phyloP scores from a whole-genome alignment of 78 protist genomes.

The Speleostelium caveatum region DNA sequence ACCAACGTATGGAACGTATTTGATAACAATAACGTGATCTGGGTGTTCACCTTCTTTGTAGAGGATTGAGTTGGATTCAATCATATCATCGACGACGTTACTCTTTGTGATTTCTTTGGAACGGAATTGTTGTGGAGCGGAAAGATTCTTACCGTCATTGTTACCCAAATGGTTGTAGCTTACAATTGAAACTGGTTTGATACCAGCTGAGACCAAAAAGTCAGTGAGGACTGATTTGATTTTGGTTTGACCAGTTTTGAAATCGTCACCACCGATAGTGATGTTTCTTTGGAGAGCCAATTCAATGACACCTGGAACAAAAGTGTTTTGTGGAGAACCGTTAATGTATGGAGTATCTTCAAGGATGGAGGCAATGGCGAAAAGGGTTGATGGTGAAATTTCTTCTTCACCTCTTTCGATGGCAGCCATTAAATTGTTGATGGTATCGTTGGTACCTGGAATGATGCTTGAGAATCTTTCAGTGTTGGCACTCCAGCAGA shows the following conservation, averaged over 20 bases:
- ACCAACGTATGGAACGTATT: conserved; percentile 99
- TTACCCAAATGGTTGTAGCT: conserved; percentile 99
- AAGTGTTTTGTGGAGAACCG: conserved; percentile 99
- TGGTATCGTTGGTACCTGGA: conserved; percentile 96
- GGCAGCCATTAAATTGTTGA: conserved; percentile 90
- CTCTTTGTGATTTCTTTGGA: conserved; percentile 99
- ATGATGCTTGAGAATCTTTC: conserved; percentile 96
- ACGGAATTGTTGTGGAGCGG: conserved; percentile 97
- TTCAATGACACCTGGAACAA: conserved; percentile 98
- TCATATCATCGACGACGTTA: conserved; percentile 99
- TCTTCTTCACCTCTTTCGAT: conserved; percentile 85
- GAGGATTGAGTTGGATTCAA: conserved; percentile 94
- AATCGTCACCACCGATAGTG: conserved; percentile 99
- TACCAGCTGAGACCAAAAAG: conserved; percentile 98
- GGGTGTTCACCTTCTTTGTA: conserved; percentile 97
- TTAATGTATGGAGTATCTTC: conserved; percentile 97
- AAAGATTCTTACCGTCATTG: conserved; percentile 99
- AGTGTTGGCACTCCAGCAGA: conserved; percentile 99
- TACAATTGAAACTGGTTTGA: conserved; percentile 96
- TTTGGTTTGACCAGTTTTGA: conserved; percentile 99
- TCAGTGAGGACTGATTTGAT: conserved; percentile 99
- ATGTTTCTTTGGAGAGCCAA: conserved; percentile 92
- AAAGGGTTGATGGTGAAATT: conserved; percentile 97
- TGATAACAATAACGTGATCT: conserved; percentile 99
- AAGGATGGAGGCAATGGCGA: conserved; percentile 97